phyloP scores from a whole-genome alignment of 148 eudicot genomes.

The Rhododendron williamsianum region DNA sequence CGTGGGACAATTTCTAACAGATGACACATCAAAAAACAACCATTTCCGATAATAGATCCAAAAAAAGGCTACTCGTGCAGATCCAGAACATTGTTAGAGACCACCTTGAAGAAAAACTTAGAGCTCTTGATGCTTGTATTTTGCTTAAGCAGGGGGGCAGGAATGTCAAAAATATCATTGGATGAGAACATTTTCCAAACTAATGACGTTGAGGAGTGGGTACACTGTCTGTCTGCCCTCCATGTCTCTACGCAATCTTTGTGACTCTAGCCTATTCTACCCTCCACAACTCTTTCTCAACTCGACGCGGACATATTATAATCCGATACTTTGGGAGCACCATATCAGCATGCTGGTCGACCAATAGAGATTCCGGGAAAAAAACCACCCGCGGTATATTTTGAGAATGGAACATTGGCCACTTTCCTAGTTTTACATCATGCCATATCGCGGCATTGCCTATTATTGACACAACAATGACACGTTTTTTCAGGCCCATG shows the following conservation, averaged over 20 bases:
- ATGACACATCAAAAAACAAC: not conserved
- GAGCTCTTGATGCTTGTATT: not conserved
- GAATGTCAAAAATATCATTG: not conserved
- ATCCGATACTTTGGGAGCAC: not conserved
- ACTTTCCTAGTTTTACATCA: conserved; percentile 3
- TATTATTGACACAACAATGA: not conserved
- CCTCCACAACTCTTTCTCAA: conserved; percentile 20
- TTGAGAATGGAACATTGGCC: not conserved
- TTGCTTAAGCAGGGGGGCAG: not conserved
- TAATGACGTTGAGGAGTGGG: conserved; percentile 15
- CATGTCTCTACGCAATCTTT: conserved; percentile 1
- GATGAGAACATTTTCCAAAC: not conserved
- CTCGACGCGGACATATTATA: not conserved
- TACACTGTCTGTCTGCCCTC: not conserved
- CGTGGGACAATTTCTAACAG: too few species aligned
- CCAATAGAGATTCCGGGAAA: not conserved
- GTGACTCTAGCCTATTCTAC: not conserved
- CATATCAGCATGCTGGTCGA: not conserved
- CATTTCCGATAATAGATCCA: not conserved
- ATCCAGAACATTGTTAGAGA: not conserved
- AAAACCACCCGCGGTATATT: not conserved
- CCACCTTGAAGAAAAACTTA: not conserved
- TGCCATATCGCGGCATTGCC: not conserved
- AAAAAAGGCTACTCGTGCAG: not conserved
- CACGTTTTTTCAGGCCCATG: not conserved